phyloP scores from a whole-genome alignment of 805 yeast genomes.

The Ogataea degrootiae region DNA sequence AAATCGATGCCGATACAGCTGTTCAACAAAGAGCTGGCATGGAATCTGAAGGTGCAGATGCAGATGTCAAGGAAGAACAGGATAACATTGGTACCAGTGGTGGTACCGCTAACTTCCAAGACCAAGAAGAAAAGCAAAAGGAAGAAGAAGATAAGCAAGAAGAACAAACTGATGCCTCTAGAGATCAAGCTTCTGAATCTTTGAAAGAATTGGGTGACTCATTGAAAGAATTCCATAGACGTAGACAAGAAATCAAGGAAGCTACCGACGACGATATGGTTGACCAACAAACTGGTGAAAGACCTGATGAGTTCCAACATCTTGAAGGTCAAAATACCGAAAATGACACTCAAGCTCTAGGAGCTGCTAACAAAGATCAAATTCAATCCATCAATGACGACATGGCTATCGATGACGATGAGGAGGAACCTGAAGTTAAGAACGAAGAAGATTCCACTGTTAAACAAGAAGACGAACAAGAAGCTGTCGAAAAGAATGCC shows the following conservation, averaged over 20 bases:
- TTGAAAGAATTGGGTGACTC: slow-evolving; percentile 89
- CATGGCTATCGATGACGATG: slow-evolving; percentile 75
- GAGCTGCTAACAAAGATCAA: slow-evolving; percentile 81
- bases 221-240: slow-evolving; percentile 83
- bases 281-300: slow-evolving; percentile 54
- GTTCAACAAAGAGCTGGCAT: slow-evolving; percentile 30
- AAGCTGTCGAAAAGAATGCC: slow-evolving; percentile 21
- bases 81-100: slow-evolving; percentile 70
- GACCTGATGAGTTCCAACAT: slow-evolving; percentile 85
- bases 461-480: slow-evolving; percentile 28
- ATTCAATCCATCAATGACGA: slow-evolving; percentile 72
- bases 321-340: slow-evolving; percentile 75
- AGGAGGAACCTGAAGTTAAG: slow-evolving; percentile 32
- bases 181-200: slow-evolving; percentile 69
- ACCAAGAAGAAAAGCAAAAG: slow-evolving; percentile 39
- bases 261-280: slow-evolving; percentile 49
- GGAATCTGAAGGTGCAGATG: slow-evolving; percentile 35
- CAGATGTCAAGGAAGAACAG: slow-evolving; percentile 36
- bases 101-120: slow-evolving; percentile 31
- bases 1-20: slow-evolving; percentile 30
- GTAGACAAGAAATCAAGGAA: slow-evolving; percentile 82
- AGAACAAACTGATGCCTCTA: slow-evolving; percentile 49
- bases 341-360: slow-evolving; percentile 85
- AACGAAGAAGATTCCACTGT: slow-evolving; percentile 25
- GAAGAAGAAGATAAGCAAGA: slow-evolving; percentile 37